A percentile compares a stretch with the other conserved stretches of the same genome.
These are phyloP conservation scores for Thraustotheca clavata DNA, from an alignment of 352 stramenopile genomes.

Conservation along the genomic window DNA sequence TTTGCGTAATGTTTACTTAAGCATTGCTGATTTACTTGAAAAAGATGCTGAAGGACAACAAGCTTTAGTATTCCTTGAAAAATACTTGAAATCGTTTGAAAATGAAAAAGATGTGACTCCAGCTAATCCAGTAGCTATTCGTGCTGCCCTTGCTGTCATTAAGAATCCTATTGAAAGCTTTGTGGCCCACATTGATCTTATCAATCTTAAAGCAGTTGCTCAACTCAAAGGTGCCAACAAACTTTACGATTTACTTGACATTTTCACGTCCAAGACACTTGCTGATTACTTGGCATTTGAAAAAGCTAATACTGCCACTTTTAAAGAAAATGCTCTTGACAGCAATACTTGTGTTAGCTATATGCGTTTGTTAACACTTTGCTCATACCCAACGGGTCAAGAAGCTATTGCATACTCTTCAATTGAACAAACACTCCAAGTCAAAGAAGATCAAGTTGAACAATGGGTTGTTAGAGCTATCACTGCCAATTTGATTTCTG, in stretches of 20 bases:
- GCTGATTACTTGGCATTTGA: conserved; percentile 83
- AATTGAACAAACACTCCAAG: conserved; percentile 75
- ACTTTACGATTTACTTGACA: conserved; percentile 83
- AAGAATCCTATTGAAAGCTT: conserved; percentile 88
- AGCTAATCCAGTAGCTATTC: conserved; percentile 69
- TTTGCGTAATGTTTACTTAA: conserved; percentile 50
- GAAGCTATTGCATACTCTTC: conserved; percentile 86
- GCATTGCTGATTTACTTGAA: conserved; percentile 61
- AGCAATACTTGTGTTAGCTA: conserved; percentile 59
- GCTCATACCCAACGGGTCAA: conserved; percentile 84
- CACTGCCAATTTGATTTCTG: conserved; percentile 81
- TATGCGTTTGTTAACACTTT: conserved; percentile 91
- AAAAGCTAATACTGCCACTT: conserved; percentile 55
- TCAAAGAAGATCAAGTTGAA: conserved; percentile 84
- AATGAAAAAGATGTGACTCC: conserved; percentile 45
- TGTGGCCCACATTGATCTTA: conserved; percentile 78
- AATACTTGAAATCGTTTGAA: conserved; percentile 56
- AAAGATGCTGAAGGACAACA: conserved; percentile 30
- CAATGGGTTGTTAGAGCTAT: conserved; percentile 92
- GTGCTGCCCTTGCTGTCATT: conserved; percentile 78
- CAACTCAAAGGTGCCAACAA: conserved; percentile 46
- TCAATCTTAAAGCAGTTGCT: conserved; percentile 70
- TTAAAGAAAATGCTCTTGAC: conserved; percentile 47
- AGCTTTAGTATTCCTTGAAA: conserved; percentile 60
- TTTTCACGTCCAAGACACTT: conserved; percentile 89